Evolutionary conservation across 768 basidiomycete genomes (phyloP), one percentile per base, ranked within the genome.

Genomic region (Tylopilus sp.): DNA sequence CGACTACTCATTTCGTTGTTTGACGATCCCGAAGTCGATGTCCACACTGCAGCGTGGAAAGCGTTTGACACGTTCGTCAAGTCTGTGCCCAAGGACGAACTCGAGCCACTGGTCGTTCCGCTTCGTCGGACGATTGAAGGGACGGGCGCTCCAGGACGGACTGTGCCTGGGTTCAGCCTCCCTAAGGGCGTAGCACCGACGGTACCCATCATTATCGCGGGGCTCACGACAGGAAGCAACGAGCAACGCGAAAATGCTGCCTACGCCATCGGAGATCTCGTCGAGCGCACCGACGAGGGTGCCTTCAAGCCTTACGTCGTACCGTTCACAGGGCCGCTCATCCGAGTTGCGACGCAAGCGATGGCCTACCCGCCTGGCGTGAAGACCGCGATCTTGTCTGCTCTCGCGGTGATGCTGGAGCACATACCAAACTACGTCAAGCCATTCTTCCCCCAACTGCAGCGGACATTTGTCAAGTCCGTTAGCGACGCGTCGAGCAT

Each of bases 381-480:
- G 69, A 98, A 98, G 72, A 83, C 82, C 4, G 94, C 88, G 12
- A 95, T 99, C 58, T 78, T 99, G 26, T 81, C 79, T 30, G 91
- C 95, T 6, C 79, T 99, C 44, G 81, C 85, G 0, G 81, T 85
- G 20, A 91, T 98, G 82, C 75, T 98, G 39, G 83, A 85, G 56
- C 79, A 81, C 40, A 94, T 97, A 21, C 94, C 95, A 0, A 74
- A 78, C 4, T 90, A 95, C 58, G 92, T 98, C 59, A 91, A 90
- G 68, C 95, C 95, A 3, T 98, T 98, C 85, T 98, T 98, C 80
- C 97, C 95, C 2, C 97, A 98, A 62, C 72, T 98, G 30, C 95
- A 98, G 62, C 82, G 95, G 30, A 98, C 94, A 0, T 98, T 98
- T 62, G 88, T 97, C 66, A 98, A 98, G 73, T 89, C 92, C 40